phyloP scores from a whole-genome alignment of 495 filamentous ascomycete genomes.

The Aspergillus sclerotioniger region DNA sequence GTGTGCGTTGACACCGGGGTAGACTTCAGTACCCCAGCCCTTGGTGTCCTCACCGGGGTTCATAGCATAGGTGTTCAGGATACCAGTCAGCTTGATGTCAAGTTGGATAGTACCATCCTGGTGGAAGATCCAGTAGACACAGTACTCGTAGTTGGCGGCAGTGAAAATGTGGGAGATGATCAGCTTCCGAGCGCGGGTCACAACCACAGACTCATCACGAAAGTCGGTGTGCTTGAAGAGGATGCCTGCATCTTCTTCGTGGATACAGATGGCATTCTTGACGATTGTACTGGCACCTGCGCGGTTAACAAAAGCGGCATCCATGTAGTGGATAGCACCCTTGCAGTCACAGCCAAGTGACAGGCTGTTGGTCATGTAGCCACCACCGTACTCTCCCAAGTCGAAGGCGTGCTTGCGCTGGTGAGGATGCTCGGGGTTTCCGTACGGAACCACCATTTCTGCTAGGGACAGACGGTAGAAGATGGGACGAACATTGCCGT shows the following conservation, averaged over 20 bases:
- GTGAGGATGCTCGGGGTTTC: constrained; percentile 89
- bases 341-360: constrained; percentile 93
- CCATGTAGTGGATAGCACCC: constrained; percentile 88
- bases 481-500: constrained; percentile 72
- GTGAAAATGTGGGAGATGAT: constrained; percentile 94
- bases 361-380: constrained; percentile 93
- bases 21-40: constrained; percentile 93
- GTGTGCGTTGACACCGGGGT: constrained; percentile 73
- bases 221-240: constrained; percentile 97
- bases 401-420: constrained; percentile 95
- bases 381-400: constrained; percentile 88
- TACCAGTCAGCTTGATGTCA: constrained; percentile 93
- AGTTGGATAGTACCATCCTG: constrained; percentile 92
- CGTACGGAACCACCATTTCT: constrained; percentile 97
- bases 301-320: constrained; percentile 80
- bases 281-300: constrained; percentile 74
- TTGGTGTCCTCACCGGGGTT: constrained; percentile 78
- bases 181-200: constrained; percentile 84
- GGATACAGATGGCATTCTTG: constrained; percentile 95
- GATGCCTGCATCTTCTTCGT: constrained; percentile 93
- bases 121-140: constrained; percentile 90
- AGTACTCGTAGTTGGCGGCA: constrained; percentile 97
- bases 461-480: constrained; percentile 93
- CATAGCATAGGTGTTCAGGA: constrained; percentile 90
- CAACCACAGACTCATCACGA: constrained; percentile 82